Conservation (phyloP, 805 yeast species). For the Alloascoidea hylecoeti region DNA sequence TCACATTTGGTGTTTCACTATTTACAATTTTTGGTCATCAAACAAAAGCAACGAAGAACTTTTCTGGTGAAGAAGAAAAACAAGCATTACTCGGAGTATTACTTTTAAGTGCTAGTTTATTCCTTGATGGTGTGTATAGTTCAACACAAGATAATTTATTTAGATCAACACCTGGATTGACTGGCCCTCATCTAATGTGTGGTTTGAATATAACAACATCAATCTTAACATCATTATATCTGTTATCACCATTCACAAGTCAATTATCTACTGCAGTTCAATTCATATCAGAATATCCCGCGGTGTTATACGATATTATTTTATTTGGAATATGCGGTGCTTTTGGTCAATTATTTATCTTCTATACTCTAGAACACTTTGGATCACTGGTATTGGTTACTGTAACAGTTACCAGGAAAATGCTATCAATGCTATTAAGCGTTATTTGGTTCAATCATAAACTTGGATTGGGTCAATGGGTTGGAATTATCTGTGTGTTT, state of each 20-base stretch:
- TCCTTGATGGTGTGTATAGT: slow-evolving; percentile 86
- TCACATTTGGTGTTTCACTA: slow-evolving; percentile 70
- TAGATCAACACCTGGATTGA: slow-evolving; percentile 30
- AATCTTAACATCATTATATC: slow-evolving; percentile 21
- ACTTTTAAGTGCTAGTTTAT: slow-evolving; percentile 44
- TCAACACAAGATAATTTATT: slow-evolving; percentile 86
- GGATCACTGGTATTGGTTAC: slow-evolving; percentile 81
- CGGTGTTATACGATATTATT: slow-evolving; percentile 42
- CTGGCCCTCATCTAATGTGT: slow-evolving; percentile 86
- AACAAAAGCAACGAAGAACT: slow-evolving; percentile 8
- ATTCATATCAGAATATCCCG: slow-evolving; percentile 38
- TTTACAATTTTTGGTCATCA: slow-evolving; percentile 49
- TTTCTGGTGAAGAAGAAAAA: slow-evolving; percentile 9
- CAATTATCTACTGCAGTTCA: slow-evolving; percentile 35
- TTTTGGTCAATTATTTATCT: slow-evolving; percentile 89
- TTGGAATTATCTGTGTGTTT: slow-evolving; percentile 69
- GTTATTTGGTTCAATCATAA: slow-evolving; percentile 79
- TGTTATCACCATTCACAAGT: slow-evolving; percentile 26
- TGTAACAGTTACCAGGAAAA: slow-evolving; percentile 91
- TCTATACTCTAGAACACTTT: slow-evolving; percentile 67
- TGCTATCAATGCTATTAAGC: slow-evolving; percentile 87
- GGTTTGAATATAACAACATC: slow-evolving; percentile 38
- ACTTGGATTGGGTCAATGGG: slow-evolving; percentile 53
- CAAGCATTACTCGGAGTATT: slow-evolving; percentile 34
- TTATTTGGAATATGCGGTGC: slow-evolving; percentile 73